phyloP scores from a whole-genome alignment of 805 yeast genomes.

The Lipomyces starkeyi region DNA sequence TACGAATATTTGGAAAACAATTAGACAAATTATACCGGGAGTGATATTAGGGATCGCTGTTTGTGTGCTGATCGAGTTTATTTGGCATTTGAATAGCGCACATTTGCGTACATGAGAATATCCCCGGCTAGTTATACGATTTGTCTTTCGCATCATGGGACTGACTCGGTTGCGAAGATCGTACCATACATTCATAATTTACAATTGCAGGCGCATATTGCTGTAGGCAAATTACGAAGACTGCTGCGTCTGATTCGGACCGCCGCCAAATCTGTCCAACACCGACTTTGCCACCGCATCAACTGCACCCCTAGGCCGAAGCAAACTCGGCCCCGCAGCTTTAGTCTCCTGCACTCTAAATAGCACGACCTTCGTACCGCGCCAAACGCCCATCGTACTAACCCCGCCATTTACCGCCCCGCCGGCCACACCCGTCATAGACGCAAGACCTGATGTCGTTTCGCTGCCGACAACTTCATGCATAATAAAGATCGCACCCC shows the following conservation, averaged over 20 bases:
- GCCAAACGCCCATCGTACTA: conserved; percentile 27
- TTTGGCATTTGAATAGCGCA: no score
- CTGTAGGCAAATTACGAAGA: background rate
- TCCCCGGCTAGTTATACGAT: no score
- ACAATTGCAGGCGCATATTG: no score
- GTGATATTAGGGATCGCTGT: no score
- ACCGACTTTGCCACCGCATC: conserved; percentile 58
- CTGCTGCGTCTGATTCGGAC: background rate
- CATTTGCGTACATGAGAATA: no score
- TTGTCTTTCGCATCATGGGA: no score
- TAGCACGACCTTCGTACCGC: conserved; percentile 49
- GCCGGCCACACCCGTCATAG: conserved; percentile 12
- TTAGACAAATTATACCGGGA: no score
- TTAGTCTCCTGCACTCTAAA: conserved; percentile 55
- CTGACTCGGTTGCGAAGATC: no score
- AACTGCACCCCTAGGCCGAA: conserved; percentile 52
- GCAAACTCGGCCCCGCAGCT: conserved; percentile 50
- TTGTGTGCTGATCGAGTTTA: no score
- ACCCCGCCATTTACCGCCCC: conserved; percentile 9
- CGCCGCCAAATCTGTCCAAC: conserved; percentile 51
- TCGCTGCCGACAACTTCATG: conserved; percentile 31
- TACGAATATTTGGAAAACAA: no score
- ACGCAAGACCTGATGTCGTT: conserved; percentile 9
- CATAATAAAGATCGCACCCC: conserved; percentile 58
- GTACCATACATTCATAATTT: no score